Base-by-base conservation (phyloP, 1,139 yeast genomes). In the Hansenula sp. region DNA sequence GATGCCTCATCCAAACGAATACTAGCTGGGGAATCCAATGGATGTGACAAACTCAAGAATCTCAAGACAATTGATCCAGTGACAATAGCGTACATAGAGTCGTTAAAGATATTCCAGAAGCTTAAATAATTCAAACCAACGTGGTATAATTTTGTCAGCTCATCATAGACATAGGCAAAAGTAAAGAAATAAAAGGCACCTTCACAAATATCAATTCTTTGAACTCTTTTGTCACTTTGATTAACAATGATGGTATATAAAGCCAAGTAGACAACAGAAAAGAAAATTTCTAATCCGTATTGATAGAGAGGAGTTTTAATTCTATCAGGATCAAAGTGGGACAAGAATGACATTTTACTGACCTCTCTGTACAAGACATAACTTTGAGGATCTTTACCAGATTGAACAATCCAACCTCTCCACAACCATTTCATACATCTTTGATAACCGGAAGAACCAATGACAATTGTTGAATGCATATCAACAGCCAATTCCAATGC, bases 361-460 rank as follows among this genome's bases (percentile, higher is more conserved):
- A 80, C 77, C 2, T 80, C 81, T 45, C 73, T 74, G 61, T 84
- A 87, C 48, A 82, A 59, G 31, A 80, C 82, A 55, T 84, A 89
- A 18, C 79, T 76, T 31, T 79, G 76, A 10, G 94, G 89, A 58
- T 86, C 87, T 16, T 62, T 63, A n/a, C 79, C 76, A 33, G 85
- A 77, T 63, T 88, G 96, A 38, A 85, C 74, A 49, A 89, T 85
- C 96, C 96, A 88, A 18, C 96, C 96, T 48, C 91, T 70, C 96
- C 96, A 89, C 43, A 89, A 65, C 96, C 96, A 89, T 54, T 83
- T 81, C 58, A 87, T 77, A 67, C 96, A 87, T 46, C 96, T 69
- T 63, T 89, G 96, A 62, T 80, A 89, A 0, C 96, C 96, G 4
- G 84, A 68, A 0, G 94, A 79, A 0, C 89, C 81, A 56, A 89